Percentiles rank a stretch among this genome's conserved stretches.
phyloP scores from a whole-genome alignment of 164 flowering plant species.

The Vitis riparia region DNA sequence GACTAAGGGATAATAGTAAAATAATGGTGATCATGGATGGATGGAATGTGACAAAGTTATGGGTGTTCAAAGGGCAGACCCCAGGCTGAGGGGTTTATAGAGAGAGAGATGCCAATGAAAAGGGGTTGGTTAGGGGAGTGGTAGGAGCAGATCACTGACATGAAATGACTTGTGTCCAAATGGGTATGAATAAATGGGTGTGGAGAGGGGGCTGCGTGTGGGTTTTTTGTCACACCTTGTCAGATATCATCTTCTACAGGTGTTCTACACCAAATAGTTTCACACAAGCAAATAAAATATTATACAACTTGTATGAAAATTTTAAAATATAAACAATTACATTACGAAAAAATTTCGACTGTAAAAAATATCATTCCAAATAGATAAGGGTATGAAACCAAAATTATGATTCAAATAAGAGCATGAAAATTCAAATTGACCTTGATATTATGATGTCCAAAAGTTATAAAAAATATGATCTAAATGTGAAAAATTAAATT shows the following conservation, averaged over 20 bases:
- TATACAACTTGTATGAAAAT: no score
- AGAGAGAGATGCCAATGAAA: constrained; percentile 12
- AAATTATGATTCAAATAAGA: no score
- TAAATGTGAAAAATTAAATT: no score
- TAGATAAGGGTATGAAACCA: no score
- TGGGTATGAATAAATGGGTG: constrained; percentile 54
- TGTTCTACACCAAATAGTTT: constrained; percentile 14
- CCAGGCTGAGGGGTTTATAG: constrained; percentile 5
- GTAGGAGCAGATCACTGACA: constrained; percentile 45
- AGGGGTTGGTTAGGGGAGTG: constrained; percentile 22
- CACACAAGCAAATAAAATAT: no score
- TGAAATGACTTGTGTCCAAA: constrained; percentile 54
- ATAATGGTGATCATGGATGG: constrained; percentile 23
- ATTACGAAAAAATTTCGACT: no score
- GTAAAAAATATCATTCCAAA: no score
- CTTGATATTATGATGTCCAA: no score
- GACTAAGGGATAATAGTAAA: constrained; percentile 34
- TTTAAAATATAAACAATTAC: no score
- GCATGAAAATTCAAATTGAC: no score
- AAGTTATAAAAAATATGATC: no score
- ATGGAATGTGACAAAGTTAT: constrained; percentile 71
- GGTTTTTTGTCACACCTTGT: constrained; percentile 40
- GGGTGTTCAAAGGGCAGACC: constrained; percentile 36
- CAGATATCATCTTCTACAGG: constrained; percentile 34
- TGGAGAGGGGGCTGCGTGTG: constrained; percentile 50